Conservation (phyloP, 75 land plant species). For the Selaginella tamariscina region DNA sequence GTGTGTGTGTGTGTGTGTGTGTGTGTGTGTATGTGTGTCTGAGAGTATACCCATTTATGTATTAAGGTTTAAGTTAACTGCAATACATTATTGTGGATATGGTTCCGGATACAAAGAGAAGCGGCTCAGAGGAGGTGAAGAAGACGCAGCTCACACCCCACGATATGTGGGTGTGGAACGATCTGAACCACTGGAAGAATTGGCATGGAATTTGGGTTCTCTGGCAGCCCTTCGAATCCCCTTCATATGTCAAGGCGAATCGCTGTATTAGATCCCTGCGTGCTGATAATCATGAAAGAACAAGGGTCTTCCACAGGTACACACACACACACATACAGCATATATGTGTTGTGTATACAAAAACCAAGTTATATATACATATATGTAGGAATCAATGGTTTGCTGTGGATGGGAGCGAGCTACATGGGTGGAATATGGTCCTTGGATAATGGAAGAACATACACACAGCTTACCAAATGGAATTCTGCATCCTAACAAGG, state of each 20-base stretch:
- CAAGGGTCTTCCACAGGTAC: slow-evolving; percentile 27
- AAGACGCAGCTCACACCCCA: slow-evolving; percentile 23
- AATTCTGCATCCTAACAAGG: slow-evolving; percentile 30
- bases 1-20: too few relatives aligned
- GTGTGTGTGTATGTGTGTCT: too few relatives aligned
- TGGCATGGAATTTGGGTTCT: slow-evolving; percentile 37
- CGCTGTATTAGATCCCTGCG: slow-evolving; percentile 37
- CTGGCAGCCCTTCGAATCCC: slow-evolving; percentile 17
- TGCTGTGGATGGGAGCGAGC: slow-evolving; percentile 27
- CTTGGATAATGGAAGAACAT: slow-evolving; percentile 27
- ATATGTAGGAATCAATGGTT: slow-evolving; percentile 44
- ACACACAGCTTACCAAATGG: slow-evolving; percentile 29
- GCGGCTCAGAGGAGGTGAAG: slow-evolving; percentile 8
- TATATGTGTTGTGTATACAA: too few relatives aligned
- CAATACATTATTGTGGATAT: too few relatives aligned
- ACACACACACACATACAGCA: too few relatives aligned
- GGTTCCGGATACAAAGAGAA: slow-evolving; percentile 22
- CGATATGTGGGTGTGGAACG: slow-evolving; percentile 36
- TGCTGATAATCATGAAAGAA: slow-evolving; percentile 23
- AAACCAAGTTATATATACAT: too few relatives aligned
- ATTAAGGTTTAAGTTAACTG: too few relatives aligned
- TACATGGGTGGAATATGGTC: slow-evolving; percentile 35
- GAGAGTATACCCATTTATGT: too few relatives aligned
- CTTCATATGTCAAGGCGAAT: slow-evolving; percentile 19
- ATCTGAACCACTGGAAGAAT: slow-evolving; percentile 34